Conservation (phyloP, 2,329 filamentous ascomycete species). For the Fusarium napiforme region DNA sequence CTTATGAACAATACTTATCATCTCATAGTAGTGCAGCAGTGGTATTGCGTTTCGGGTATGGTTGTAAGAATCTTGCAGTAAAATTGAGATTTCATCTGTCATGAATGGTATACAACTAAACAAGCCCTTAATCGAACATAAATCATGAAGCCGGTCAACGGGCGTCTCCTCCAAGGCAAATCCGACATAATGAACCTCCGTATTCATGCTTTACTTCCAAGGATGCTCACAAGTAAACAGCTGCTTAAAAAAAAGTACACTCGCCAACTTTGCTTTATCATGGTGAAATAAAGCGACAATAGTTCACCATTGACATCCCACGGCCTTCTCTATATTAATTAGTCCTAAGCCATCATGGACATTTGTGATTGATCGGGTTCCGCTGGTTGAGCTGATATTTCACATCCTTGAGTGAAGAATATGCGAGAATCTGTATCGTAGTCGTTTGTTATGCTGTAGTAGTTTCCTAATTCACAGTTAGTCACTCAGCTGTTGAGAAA, state of each 20-base stretch:
- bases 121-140: conserved; percentile 26
- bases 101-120: conserved; percentile 41
- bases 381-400: conserved; percentile 52
- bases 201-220: conserved; percentile 3
- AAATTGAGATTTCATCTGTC: conserved; percentile 23
- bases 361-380: conserved; percentile 38
- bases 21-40: neutral
- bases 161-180: conserved; percentile 10
- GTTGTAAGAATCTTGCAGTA: conserved; percentile 6
- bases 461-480: conserved; percentile 74
- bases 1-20: neutral
- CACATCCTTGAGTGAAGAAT: conserved; percentile 93
- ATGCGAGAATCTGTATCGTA: conserved; percentile 77
- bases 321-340: neutral
- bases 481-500: neutral
- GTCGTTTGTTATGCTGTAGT: conserved; percentile 90
- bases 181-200: neutral
- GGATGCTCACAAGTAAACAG: neutral
- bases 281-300: neutral
- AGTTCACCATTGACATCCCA: neutral
- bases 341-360: conserved; percentile 34
- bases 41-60: neutral
- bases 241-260: conserved; percentile 9
- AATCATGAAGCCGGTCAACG: conserved; percentile 38
- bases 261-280: neutral